These are phyloP conservation scores for Solanum stenotomum DNA, from an alignment of 257 asterid species.

Conservation along the genomic window DNA sequence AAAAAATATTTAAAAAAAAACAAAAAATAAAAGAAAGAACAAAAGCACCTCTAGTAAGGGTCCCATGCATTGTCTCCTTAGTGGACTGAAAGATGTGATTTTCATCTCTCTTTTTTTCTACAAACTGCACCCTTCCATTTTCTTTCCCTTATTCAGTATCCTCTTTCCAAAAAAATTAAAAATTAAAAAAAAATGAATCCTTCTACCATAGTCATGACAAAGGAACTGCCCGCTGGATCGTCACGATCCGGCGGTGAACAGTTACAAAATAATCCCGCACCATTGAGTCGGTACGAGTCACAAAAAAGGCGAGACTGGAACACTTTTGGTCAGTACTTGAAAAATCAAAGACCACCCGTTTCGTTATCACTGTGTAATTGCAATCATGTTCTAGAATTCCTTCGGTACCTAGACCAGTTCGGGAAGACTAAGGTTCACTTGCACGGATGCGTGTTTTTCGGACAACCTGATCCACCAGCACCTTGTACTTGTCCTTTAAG, in stretches of 20 bases:
- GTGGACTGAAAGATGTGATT: constrained; percentile 39
- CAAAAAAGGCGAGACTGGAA: constrained; percentile 91
- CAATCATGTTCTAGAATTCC: constrained; percentile 82
- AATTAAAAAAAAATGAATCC: constrained; percentile 28
- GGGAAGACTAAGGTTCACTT: constrained; percentile 87
- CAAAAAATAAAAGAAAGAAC: constrained; percentile 19
- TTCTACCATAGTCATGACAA: constrained; percentile 14
- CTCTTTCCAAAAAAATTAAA: constrained; percentile 7
- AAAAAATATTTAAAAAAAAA: constrained; percentile 17
- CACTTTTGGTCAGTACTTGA: constrained; percentile 83
- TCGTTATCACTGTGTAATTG: constrained; percentile 55
- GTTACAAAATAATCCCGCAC: constrained; percentile 17
- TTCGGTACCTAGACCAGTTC: constrained; percentile 72
- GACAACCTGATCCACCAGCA: constrained; percentile 91
- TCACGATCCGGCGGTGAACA: constrained; percentile 18
- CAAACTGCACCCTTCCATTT: constrained; percentile 28
- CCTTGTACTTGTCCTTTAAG: constrained; percentile 87
- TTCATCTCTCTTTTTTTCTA: constrained; percentile 28
- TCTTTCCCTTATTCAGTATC: background rate
- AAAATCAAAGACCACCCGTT: constrained; percentile 69
- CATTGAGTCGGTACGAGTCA: constrained; percentile 73
- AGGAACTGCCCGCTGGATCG: constrained; percentile 27
- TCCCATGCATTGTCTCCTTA: constrained; percentile 63
- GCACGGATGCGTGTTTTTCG: constrained; percentile 71
- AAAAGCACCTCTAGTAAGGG: constrained; percentile 45